These are phyloP conservation scores for Entamoeba histolytica DNA, from an alignment of 208 protist species.

Conservation along the genomic window DNA sequence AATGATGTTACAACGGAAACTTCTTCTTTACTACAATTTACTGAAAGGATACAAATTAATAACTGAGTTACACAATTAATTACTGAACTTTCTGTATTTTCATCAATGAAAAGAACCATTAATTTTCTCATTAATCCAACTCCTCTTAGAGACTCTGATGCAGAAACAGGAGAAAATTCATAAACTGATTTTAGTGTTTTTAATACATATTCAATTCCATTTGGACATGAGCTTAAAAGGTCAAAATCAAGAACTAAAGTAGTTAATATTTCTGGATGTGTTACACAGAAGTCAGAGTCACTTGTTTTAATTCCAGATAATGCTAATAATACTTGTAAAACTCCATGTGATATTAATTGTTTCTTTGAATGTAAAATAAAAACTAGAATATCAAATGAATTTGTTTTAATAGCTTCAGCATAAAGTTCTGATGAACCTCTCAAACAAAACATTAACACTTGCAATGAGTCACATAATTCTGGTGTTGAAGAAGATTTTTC, in stretches of 20 bases:
- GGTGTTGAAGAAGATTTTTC: neutral
- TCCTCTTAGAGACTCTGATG: neutral
- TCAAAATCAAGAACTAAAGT: neutral
- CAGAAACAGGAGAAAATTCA: neutral
- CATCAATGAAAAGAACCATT: neutral
- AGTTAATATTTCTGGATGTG: neutral
- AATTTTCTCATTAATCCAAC: neutral
- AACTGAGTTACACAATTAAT: neutral
- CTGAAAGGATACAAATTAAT: neutral
- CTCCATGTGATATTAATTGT: neutral
- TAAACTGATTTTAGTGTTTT: neutral
- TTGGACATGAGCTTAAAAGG: neutral
- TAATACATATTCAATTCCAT: neutral
- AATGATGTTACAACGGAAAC: neutral
- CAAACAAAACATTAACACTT: neutral
- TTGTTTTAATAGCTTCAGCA: neutral
- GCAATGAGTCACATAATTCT: neutral
- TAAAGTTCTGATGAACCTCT: neutral
- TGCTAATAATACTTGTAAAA: neutral
- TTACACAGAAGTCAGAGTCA: neutral
- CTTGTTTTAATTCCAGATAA: neutral
- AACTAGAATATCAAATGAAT: neutral
- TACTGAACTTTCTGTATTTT: neutral
- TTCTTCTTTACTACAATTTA: neutral
- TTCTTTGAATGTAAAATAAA: neutral